Conservation (phyloP, 2,329 filamentous ascomycete genomes). For the Arthroderma sp. region DNA sequence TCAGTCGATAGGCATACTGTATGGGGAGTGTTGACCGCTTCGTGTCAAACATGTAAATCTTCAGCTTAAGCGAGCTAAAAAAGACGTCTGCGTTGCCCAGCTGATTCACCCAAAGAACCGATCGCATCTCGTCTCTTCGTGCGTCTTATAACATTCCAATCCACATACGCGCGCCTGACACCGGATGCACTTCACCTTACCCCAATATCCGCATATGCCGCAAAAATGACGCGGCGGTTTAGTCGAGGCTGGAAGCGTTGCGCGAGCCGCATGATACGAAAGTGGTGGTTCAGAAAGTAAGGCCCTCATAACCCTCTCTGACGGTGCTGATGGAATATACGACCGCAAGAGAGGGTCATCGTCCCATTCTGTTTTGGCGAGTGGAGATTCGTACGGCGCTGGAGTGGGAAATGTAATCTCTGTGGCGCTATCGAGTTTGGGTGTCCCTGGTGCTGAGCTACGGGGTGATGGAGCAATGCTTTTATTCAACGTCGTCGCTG, state of each 20-base stretch:
- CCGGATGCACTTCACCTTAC: slow-evolving; percentile 34
- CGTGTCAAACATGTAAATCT: too few relatives aligned
- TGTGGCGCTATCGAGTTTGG: not conserved
- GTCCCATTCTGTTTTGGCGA: slow-evolving; percentile 26
- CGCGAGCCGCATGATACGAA: slow-evolving; percentile 34
- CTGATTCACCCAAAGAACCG: slow-evolving; percentile 18
- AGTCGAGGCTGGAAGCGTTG: slow-evolving; percentile 18
- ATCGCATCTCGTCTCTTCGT: slow-evolving; percentile 36
- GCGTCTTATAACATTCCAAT: slow-evolving; percentile 34
- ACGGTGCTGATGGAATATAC: slow-evolving; percentile 30
- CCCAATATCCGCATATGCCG: slow-evolving; percentile 39
- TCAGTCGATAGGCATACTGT: too few relatives aligned
- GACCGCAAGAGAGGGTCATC: slow-evolving; percentile 31
- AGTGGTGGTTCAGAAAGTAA: slow-evolving; percentile 35
- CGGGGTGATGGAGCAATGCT: slow-evolving; percentile 2
- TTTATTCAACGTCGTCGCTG: slow-evolving; percentile 13
- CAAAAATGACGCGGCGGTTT: slow-evolving; percentile 32
- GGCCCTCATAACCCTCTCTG: slow-evolving; percentile 32
- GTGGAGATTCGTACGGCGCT: slow-evolving; percentile 8
- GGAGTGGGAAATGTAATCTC: not conserved
- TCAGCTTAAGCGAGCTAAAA: too few relatives aligned
- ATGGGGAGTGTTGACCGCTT: too few relatives aligned
- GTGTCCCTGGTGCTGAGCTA: not conserved
- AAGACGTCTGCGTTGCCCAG: too few relatives aligned
- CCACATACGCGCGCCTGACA: slow-evolving; percentile 36